phyloP scores from a whole-genome alignment of 176 grass and related monocot species.

The Secale cereale region DNA sequence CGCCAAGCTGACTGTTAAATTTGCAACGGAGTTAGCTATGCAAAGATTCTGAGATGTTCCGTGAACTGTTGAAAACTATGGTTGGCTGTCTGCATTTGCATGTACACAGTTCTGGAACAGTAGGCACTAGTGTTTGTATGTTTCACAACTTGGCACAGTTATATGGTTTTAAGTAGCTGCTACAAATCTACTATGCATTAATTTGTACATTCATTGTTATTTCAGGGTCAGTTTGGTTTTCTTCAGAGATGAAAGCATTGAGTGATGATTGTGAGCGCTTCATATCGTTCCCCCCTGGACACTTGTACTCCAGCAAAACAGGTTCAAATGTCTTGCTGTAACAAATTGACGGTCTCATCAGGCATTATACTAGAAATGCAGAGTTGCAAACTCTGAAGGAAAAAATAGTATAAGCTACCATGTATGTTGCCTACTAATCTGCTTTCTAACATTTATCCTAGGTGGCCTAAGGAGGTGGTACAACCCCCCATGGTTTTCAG shows the following conservation, averaged over 20 bases:
- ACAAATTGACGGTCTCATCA: not conserved
- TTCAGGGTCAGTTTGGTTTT: conserved; percentile 96
- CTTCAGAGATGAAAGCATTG: conserved; percentile 98
- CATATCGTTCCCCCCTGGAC: conserved; percentile 90
- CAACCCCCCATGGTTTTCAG: conserved; percentile 88
- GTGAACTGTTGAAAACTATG: not conserved
- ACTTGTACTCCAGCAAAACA: conserved; percentile 95
- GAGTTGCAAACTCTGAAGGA: not conserved
- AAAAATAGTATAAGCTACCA: not conserved
- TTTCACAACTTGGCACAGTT: not conserved
- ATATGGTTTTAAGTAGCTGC: not conserved
- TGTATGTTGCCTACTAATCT: conserved; percentile 16
- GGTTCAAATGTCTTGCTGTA: conserved; percentile 39
- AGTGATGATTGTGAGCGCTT: conserved; percentile 99
- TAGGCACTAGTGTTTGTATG: not conserved
- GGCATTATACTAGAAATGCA: not conserved
- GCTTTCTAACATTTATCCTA: conserved; percentile 27
- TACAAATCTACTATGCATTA: not conserved
- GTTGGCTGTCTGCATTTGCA: not conserved
- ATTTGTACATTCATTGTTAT: conserved; percentile 17
- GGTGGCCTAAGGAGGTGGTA: conserved; percentile 87
- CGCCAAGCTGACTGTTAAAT: not conserved
- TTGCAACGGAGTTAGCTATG: not conserved
- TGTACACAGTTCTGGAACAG: not conserved
- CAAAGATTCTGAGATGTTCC: not conserved